Evolutionary conservation across 2,329 filamentous ascomycete species (phyloP).

Genomic region (Rhynchosporium secalis): DNA sequence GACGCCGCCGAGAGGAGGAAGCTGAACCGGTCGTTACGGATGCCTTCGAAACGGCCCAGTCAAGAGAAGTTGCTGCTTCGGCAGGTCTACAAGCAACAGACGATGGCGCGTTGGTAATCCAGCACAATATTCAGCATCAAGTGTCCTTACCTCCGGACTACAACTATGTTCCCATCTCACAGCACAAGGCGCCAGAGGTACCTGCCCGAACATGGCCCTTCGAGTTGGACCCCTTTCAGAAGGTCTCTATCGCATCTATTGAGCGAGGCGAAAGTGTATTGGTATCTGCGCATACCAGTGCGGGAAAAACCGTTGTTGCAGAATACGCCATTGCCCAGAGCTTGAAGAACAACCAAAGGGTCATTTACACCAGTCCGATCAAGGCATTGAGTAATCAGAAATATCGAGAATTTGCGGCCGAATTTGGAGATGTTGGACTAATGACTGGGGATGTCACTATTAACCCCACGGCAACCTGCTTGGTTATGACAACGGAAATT

Average conservation of each 20-base stretch:
- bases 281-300: slow-evolving; percentile 95
- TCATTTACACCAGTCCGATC: slow-evolving; percentile 99
- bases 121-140: slow-evolving; percentile 98
- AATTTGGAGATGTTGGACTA: slow-evolving; percentile 94
- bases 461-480: slow-evolving; percentile 94
- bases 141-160: slow-evolving; percentile 93
- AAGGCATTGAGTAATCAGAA: slow-evolving; percentile 99
- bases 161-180: slow-evolving; percentile 89
- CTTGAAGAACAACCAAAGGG: slow-evolving; percentile 93
- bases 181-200: slow-evolving; percentile 86
- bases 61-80: slow-evolving; percentile 76
- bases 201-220: slow-evolving; percentile 86
- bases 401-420: slow-evolving; percentile 91
- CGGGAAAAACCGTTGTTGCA: slow-evolving; percentile 96
- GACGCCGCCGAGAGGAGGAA: slow-evolving; percentile 61
- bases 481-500: slow-evolving; percentile 99
- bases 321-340: slow-evolving; percentile 98
- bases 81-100: slow-evolving; percentile 39
- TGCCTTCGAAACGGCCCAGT: slow-evolving; percentile 91
- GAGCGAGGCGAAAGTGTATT: slow-evolving; percentile 94
- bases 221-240: slow-evolving; percentile 95
- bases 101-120: slow-evolving; percentile 69
- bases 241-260: slow-evolving; percentile 90
- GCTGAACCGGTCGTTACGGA: slow-evolving; percentile 85
- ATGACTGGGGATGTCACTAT: slow-evolving; percentile 99